These are phyloP conservation scores for Tetraselmis striata DNA, from an alignment of 139 green algal genomes.

Conservation along the genomic window DNA sequence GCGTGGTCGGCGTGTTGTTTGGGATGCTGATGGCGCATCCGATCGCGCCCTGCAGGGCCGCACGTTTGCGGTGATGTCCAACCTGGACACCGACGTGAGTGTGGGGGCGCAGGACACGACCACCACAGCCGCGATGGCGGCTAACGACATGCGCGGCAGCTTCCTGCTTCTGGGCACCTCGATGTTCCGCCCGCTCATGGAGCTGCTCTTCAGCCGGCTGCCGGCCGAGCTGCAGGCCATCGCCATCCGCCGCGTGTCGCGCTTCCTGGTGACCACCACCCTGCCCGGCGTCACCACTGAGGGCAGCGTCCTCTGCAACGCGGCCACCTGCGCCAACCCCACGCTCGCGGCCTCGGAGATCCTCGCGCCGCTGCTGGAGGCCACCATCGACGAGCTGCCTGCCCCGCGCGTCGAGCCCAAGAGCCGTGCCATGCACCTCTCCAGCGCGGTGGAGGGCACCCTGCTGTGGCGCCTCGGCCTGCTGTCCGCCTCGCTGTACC, in stretches of 20 bases:
- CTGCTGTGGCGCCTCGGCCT: conserved; percentile 40
- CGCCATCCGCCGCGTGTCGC: conserved; percentile 44
- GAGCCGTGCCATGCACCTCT: not conserved
- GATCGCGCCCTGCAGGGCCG: too few relatives aligned
- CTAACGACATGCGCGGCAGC: conserved; percentile 4
- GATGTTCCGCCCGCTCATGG: conserved; percentile 56
- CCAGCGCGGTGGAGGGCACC: conserved; percentile 16
- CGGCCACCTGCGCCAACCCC: conserved; percentile 36
- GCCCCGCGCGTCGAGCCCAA: not conserved
- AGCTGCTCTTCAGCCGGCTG: conserved; percentile 63
- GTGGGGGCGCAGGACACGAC: not conserved
- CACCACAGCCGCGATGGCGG: not conserved
- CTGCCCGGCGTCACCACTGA: conserved; percentile 38
- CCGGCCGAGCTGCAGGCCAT: conserved; percentile 26
- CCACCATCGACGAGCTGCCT: conserved; percentile 9
- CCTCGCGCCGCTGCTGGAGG: conserved; percentile 5
- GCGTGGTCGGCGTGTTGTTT: too few relatives aligned
- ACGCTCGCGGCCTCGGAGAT: conserved; percentile 7
- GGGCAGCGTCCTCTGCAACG: conserved; percentile 46
- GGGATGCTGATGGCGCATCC: too few relatives aligned
- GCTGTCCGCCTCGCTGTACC: conserved; percentile 18
- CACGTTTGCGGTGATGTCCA: conserved; percentile 58
- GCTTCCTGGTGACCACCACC: conserved; percentile 46
- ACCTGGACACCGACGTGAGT: conserved; percentile 55
- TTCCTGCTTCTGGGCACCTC: conserved; percentile 54